Percentiles rank a stretch among this genome's conserved stretches.
These are phyloP conservation scores for Metarhizium album DNA, from an alignment of 2,329 filamentous ascomycete genomes.

Conservation along the genomic window DNA sequence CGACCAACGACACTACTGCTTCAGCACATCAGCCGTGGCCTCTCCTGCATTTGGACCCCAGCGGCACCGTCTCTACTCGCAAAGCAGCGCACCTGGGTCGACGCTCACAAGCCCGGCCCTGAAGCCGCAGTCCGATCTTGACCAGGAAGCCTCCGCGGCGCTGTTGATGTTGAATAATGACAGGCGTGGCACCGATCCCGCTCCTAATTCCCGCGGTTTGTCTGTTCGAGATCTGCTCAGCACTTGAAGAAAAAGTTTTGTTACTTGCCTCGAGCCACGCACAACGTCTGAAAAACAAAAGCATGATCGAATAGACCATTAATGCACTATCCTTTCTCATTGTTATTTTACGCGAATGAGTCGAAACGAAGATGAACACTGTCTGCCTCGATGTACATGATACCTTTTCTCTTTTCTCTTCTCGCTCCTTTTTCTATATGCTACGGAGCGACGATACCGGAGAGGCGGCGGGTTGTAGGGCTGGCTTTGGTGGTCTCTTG, in stretches of 20 bases:
- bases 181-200: slow-evolving; percentile 38
- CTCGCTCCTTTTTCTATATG: not conserved
- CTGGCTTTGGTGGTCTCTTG: not conserved
- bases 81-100: slow-evolving; percentile 34
- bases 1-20: slow-evolving; percentile 40
- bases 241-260: slow-evolving; percentile 26
- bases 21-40: slow-evolving; percentile 35
- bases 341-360: not conserved
- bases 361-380: not conserved
- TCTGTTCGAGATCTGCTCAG: slow-evolving; percentile 45
- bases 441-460: not conserved
- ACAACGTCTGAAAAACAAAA: not conserved
- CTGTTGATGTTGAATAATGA: slow-evolving; percentile 81
- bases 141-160: slow-evolving; percentile 76
- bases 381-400: not conserved
- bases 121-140: slow-evolving; percentile 43
- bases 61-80: slow-evolving; percentile 26
- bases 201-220: slow-evolving; percentile 32
- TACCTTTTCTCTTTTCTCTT: too few species aligned
- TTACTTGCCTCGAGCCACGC: not conserved
- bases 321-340: not conserved
- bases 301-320: not conserved
- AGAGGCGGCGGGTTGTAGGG: not conserved
- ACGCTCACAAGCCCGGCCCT: slow-evolving; percentile 49
- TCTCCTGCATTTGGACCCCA: slow-evolving; percentile 49